Evolutionary conservation across 140 eudicot genomes (phyloP), one percentile per base, ranked within the genome.

Genomic region (Stevia rebaudiana): DNA sequence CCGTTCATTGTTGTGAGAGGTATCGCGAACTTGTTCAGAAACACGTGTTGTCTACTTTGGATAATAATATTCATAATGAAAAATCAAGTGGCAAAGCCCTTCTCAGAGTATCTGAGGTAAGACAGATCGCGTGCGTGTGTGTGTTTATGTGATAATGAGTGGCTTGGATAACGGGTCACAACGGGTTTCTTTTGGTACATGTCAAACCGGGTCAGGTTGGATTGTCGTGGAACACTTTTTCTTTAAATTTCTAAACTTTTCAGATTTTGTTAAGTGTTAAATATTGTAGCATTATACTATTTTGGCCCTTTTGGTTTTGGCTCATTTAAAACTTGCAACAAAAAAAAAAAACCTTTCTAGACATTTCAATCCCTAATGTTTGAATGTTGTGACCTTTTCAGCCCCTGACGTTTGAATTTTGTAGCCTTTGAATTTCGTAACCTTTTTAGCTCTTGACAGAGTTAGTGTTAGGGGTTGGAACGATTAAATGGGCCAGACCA

Each of bases 1-100:
- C 97, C 22, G 82, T 78, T 46, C 90, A 86, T 70, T 94, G 99
- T 70, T 88, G 95, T 73, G 99, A 94, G 82, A 83, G 99, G 81
- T 86, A 85, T 66, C 81, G 99, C 76, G 99, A 88, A 57, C 95
- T 94, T 36, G 78, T 88, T 24, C 97, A 88, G 60, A 83, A 81
- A 80, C 63, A 83, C 55, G 84, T 92, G 31, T 63, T 89, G 36
- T 75, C 99, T 5, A 35, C 66, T 39, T 76, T 58, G 0, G 99
- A 88, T 37, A 76, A 76, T 77, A 61, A 35, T 56, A 16, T 81
- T 63, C 72, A 74, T 65, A 83, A 75, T 52, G 99, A 94, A 18
- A 94, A 88, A 74, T 67, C 84, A 49, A 67, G 72, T 59, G 95
- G 86, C 37, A 94, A 94, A 75, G 84, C 84, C 48, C 88, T 81